Percentiles rank a stretch among this genome's conserved stretches.
phyloP scores from a whole-genome alignment of 805 yeast species.

The Suhomyces sp. region DNA sequence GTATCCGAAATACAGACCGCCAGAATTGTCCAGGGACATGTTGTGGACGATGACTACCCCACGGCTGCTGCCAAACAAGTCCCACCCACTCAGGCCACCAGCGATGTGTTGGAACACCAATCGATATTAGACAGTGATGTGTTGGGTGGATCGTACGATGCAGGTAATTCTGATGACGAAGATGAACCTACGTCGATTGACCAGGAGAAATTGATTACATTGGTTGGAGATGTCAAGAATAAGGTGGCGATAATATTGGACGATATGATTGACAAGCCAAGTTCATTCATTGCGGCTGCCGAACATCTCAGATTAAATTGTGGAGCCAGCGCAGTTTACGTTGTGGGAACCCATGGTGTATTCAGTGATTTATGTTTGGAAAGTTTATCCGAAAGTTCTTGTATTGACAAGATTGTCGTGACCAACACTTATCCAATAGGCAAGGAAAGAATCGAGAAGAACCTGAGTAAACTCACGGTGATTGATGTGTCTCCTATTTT shows the following conservation, averaged over 20 bases:
- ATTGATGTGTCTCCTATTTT: constrained; percentile 94
- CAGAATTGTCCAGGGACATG: constrained; percentile 94
- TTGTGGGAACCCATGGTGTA: constrained; percentile 94
- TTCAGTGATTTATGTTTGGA: constrained; percentile 87
- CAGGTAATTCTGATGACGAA: constrained; percentile 81
- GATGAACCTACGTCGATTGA: constrained; percentile 64
- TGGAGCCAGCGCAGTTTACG: constrained; percentile 89
- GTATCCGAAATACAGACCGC: constrained; percentile 91
- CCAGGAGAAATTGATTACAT: constrained; percentile 85
- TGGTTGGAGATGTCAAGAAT: constrained; percentile 92
- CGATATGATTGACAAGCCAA: constrained; percentile 96
- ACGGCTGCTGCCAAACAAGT: constrained; percentile 9
- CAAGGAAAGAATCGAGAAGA: constrained; percentile 53
- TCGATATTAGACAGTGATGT: constrained; percentile 48
- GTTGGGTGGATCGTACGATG: constrained; percentile 79
- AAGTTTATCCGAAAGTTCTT: constrained; percentile 69
- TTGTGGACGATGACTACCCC: constrained; percentile 80
- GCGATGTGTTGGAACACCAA: constrained; percentile 15
- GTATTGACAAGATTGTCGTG: constrained; percentile 88
- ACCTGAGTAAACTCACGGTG: constrained; percentile 66
- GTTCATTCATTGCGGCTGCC: constrained; percentile 93
- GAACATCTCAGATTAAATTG: constrained; percentile 95
- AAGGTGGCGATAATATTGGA: constrained; percentile 92
- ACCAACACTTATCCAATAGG: constrained; percentile 95
- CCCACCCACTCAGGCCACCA: constrained; percentile 8